phyloP scores from a whole-genome alignment of 2,329 filamentous ascomycete species.

The Biscogniauxia marginata region DNA sequence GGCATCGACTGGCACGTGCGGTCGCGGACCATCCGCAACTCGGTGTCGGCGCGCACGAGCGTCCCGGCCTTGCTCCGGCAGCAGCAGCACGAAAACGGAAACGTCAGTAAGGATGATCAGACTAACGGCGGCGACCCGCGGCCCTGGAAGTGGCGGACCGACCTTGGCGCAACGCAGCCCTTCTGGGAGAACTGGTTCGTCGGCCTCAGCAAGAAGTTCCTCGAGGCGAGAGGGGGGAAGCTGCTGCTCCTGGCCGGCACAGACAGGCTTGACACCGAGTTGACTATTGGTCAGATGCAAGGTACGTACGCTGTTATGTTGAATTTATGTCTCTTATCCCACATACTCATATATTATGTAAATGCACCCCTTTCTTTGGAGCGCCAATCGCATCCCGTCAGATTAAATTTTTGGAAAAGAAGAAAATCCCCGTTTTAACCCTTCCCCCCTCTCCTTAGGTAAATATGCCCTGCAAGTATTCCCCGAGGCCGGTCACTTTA shows the following conservation, averaged over 20 bases:
- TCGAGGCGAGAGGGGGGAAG: constrained; percentile 66
- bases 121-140: constrained; percentile 32
- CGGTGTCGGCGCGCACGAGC: constrained; percentile 78
- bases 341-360: constrained; percentile 1
- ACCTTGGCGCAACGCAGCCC: constrained; percentile 77
- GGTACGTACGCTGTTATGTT: constrained; percentile 23
- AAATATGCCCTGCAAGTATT: constrained; percentile 97
- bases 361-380: neutral
- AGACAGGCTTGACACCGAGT: constrained; percentile 35
- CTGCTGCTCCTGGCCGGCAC: constrained; percentile 33
- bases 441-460: constrained; percentile 43
- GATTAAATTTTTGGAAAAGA: no score
- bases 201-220: constrained; percentile 84
- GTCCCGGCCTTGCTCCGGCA: constrained; percentile 71
- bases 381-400: no score
- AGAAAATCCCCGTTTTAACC: no score
- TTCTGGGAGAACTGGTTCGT: constrained; percentile 96
- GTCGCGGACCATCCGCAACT: constrained; percentile 81
- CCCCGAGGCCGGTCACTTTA: constrained; percentile 92
- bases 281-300: constrained; percentile 38
- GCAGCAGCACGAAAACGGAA: neutral
- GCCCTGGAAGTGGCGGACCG: constrained; percentile 81
- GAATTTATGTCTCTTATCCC: neutral
- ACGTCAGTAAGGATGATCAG: constrained; percentile 18
- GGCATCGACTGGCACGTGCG: constrained; percentile 94